Evolutionary conservation across 2,329 filamentous ascomycete genomes (phyloP).

Genomic region (Incumbomyces lentus): DNA sequence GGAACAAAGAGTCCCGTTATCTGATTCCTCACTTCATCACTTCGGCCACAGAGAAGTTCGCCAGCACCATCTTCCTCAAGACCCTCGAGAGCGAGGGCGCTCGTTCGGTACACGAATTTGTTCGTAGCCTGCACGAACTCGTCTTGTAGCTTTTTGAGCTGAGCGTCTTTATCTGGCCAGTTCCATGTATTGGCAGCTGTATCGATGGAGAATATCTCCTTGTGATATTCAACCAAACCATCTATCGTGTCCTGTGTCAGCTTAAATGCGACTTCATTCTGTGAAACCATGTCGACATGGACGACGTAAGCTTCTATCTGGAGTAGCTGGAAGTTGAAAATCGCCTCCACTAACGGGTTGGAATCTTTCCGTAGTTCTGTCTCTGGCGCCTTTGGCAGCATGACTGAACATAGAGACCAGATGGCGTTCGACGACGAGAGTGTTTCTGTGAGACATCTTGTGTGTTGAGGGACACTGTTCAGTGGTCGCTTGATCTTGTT

Average conservation of each 20-base stretch:
- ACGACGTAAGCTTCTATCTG: constrained; percentile 97
- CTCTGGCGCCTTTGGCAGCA: constrained; percentile 83
- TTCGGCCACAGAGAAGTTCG: constrained; percentile 81
- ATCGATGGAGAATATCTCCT: constrained; percentile 86
- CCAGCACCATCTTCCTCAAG: constrained; percentile 93
- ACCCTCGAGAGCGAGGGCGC: constrained; percentile 81
- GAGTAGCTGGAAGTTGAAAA: constrained; percentile 87
- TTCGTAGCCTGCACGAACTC: constrained; percentile 95
- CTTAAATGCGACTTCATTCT: constrained; percentile 97
- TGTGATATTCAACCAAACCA: constrained; percentile 85
- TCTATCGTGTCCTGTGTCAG: constrained; percentile 92
- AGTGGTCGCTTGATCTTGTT: constrained; percentile 93
- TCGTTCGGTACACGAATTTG: constrained; percentile 88
- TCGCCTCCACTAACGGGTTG: constrained; percentile 71
- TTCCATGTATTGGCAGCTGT: constrained; percentile 80
- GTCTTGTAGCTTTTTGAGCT: constrained; percentile 94
- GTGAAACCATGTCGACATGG: constrained; percentile 96
- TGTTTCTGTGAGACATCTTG: constrained; percentile 87
- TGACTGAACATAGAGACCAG: constrained; percentile 87
- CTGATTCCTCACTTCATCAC: constrained; percentile 82
- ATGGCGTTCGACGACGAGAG: constrained; percentile 82
- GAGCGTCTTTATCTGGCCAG: constrained; percentile 93
- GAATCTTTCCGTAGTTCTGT: constrained; percentile 70
- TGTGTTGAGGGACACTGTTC: constrained; percentile 94
- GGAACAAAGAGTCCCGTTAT: constrained; percentile 77